Evolutionary conservation across 2,329 filamentous ascomycete species (phyloP), one percentile per base, ranked within the genome.

Genomic region (Domatiomyces catenatus): DNA sequence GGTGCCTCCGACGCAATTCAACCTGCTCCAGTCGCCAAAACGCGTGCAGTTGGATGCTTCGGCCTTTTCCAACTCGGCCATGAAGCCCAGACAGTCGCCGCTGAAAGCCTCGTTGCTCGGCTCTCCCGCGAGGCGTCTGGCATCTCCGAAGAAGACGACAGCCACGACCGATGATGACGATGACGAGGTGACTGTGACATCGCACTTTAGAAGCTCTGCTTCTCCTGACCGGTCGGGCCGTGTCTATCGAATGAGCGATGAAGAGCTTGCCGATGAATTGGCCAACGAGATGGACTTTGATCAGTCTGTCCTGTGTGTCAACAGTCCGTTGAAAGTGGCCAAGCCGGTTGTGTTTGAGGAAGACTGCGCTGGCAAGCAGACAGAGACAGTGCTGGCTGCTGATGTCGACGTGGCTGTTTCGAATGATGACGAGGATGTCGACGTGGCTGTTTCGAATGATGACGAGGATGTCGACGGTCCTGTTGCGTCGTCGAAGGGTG

Each of bases 11-110:
- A 50, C 18, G 8, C 57, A 63, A 39, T 68, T 68, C 10, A 65
- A 68, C 0, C 60, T 73, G 7, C 71, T 70, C 51, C 59, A 63
- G 32, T 71, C 70, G 15, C 67, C 71, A 5, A 69, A 64, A 54
- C 71, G 70, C 47, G 63, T 61, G 0, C 58, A 67, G 7, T 53
- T 68, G 17, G 64, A 62, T 17, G 60, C 64, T 6, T 64, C 65
- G 12, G 50, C 58, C 2, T 67, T 69, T 46, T 56, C 60, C 8
- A 63, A 66, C 44, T 64, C 64, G 3, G 59, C 63, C 1, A 52
- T 61, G 4, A 65, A 67, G 49, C 54, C 62, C 17, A 60, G 60
- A 2, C 59, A 63, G 1, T 63, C 67, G 1, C 65, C 66, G 2
- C 61, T 67, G 8, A 68, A 66, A 46, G 58, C 58, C 8, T 68